Evolutionary conservation across 345 rosid genomes (phyloP).

Genomic region (Theobroma cacao): DNA sequence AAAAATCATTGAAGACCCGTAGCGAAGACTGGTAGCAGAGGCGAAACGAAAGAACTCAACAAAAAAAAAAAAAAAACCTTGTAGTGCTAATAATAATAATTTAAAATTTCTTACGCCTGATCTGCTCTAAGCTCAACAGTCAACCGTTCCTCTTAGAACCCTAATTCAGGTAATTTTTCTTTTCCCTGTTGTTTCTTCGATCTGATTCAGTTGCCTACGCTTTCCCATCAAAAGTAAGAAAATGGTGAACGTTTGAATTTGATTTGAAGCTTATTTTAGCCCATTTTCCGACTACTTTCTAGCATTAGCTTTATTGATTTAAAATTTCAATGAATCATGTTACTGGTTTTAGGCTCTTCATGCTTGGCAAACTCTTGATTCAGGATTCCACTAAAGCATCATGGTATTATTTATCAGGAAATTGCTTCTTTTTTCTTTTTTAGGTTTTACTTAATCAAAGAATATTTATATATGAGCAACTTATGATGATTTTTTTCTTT

Average conservation of each 20-base stretch:
- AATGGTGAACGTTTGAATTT: neutral
- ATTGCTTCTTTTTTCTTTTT: neutral
- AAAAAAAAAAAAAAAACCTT: too few relatives aligned
- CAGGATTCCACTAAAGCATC: neutral
- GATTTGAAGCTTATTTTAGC: neutral
- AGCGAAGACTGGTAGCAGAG: too few relatives aligned
- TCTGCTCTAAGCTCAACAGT: neutral
- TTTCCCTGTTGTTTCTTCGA: neutral
- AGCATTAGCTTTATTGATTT: neutral
- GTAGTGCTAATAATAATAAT: neutral
- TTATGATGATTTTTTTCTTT: neutral
- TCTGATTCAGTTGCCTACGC: neutral
- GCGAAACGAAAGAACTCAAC: too few relatives aligned
- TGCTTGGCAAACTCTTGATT: constrained; percentile 13
- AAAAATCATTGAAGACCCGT: too few relatives aligned
- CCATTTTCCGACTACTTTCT: neutral
- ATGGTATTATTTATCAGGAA: constrained; percentile 25
- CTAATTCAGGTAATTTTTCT: neutral
- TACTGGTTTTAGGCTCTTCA: constrained; percentile 10
- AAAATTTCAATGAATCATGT: neutral
- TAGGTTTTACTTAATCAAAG: neutral
- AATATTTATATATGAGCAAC: neutral
- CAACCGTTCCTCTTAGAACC: neutral
- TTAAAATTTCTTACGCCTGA: neutral
- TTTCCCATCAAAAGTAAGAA: neutral